phyloP scores from a whole-genome alignment of 148 eudicot genomes.

The Rhododendron molle region DNA sequence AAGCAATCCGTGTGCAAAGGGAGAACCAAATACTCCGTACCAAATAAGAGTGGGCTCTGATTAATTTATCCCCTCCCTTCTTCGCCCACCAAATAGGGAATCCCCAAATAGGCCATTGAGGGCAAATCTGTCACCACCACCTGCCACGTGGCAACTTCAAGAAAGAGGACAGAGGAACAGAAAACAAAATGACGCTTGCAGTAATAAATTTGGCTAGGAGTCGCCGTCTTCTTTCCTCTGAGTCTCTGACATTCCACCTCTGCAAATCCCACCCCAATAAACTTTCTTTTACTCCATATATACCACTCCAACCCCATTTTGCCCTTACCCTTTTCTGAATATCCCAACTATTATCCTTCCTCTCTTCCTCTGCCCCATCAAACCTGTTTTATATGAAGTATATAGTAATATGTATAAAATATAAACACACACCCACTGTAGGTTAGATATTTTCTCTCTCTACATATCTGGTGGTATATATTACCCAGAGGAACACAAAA shows the following conservation, averaged over 20 bases:
- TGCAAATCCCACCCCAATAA: slow-evolving; percentile 1
- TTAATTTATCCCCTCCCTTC: too few relatives aligned
- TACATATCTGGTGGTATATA: slow-evolving; percentile 7
- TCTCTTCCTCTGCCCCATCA: not conserved
- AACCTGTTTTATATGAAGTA: not conserved
- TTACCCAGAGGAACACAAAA: slow-evolving; percentile 9
- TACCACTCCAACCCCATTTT: slow-evolving; percentile 1
- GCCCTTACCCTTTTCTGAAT: slow-evolving; percentile 4
- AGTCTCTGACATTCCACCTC: slow-evolving; percentile 83
- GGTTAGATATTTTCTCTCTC: not conserved
- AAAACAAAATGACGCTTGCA: slow-evolving; percentile 32
- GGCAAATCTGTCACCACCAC: not conserved
- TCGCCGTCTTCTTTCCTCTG: slow-evolving; percentile 49
- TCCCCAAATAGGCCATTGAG: too few relatives aligned
- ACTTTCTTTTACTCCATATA: too few relatives aligned
- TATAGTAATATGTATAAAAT: not conserved
- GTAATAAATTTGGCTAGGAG: slow-evolving; percentile 38
- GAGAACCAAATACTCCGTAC: too few relatives aligned
- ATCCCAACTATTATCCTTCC: not conserved
- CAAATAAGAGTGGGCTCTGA: too few relatives aligned
- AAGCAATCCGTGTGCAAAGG: too few relatives aligned
- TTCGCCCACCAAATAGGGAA: too few relatives aligned
- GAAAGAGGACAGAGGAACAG: slow-evolving; percentile 14
- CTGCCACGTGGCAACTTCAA: slow-evolving; percentile 15
- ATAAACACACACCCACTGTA: not conserved